phyloP scores from a whole-genome alignment of 306 rosid species.

The Vicia faba region DNA sequence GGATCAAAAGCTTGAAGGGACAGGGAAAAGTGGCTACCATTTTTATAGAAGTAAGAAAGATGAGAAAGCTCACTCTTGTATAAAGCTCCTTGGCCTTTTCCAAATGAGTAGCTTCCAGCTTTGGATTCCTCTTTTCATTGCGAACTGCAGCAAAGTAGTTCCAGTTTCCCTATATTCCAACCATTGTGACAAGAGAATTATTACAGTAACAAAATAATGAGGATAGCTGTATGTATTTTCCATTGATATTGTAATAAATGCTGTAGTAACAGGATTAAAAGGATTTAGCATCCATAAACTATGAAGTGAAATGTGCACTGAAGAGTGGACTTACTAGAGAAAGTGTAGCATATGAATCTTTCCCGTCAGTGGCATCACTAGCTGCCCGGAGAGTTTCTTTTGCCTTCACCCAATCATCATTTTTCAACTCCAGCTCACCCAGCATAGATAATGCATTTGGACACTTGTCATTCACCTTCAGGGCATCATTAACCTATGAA shows the following conservation, averaged over 20 bases:
- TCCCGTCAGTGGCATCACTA: conserved; percentile 93
- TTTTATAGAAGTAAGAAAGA: conserved; percentile 27
- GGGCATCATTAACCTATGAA: conserved; percentile 85
- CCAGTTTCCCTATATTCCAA: conserved; percentile 91
- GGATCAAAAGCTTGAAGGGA: conserved; percentile 29
- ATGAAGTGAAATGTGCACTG: conserved; percentile 36
- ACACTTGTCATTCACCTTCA: conserved; percentile 86
- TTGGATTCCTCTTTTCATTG: conserved; percentile 95
- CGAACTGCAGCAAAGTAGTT: conserved; percentile 99
- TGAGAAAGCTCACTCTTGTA: conserved; percentile 56
- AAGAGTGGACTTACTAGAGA: conserved; percentile 64
- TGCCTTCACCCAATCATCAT: conserved; percentile 99
- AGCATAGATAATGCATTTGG: conserved; percentile 96
- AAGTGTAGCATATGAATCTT: conserved; percentile 90
- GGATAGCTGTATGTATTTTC: conserved; percentile 19
- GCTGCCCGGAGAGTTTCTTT: conserved; percentile 97
- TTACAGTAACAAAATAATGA: conserved; percentile 14
- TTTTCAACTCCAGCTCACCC: conserved; percentile 95
- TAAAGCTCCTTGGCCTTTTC: conserved; percentile 97
- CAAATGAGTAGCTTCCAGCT: conserved; percentile 98
- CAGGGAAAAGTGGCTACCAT: conserved; percentile 17
- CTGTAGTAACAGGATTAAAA: conserved; percentile 26
- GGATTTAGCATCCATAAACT: conserved; percentile 24
- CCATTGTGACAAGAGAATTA: conserved; percentile 34
- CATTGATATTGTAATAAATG: conserved; percentile 6